phyloP scores from a whole-genome alignment of 1,284 basidiomycete species.

The Meira miltonrushii region DNA sequence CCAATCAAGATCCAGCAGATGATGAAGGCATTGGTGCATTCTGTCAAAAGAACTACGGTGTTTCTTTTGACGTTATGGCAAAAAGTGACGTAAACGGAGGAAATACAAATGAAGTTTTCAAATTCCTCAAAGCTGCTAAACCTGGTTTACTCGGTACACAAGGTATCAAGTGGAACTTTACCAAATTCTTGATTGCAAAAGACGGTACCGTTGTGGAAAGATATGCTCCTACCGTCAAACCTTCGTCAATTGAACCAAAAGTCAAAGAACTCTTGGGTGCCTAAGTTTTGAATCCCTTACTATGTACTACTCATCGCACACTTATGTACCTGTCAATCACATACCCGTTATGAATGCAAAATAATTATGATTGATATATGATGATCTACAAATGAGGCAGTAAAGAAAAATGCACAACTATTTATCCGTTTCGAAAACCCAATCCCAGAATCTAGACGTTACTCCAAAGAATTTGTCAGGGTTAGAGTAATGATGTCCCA shows the following conservation, averaged over 20 bases:
- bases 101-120: conserved; percentile 70
- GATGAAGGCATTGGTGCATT: conserved; percentile 44
- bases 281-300: background rate
- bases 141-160: conserved; percentile 67
- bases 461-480: conserved; percentile 98
- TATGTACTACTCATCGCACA: no score
- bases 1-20: conserved; percentile 44
- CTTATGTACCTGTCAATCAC: no score
- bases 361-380: no score
- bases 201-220: conserved; percentile 68
- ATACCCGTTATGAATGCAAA: no score
- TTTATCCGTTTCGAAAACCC: conserved; percentile 74
- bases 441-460: conserved; percentile 90
- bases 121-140: conserved; percentile 77
- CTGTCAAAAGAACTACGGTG: conserved; percentile 51
- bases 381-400: no score
- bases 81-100: conserved; percentile 77
- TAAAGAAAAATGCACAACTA: background rate
- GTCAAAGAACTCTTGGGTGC: conserved; percentile 59
- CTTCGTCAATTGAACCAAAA: conserved; percentile 63
- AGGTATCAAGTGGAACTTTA: conserved; percentile 63
- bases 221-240: conserved; percentile 73
- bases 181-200: conserved; percentile 56
- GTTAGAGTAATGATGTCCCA: conserved; percentile 85
- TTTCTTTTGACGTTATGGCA: conserved; percentile 46